Base-by-base conservation (phyloP, 2,329 filamentous ascomycete species). In the Cladophialophora bantiana region DNA sequence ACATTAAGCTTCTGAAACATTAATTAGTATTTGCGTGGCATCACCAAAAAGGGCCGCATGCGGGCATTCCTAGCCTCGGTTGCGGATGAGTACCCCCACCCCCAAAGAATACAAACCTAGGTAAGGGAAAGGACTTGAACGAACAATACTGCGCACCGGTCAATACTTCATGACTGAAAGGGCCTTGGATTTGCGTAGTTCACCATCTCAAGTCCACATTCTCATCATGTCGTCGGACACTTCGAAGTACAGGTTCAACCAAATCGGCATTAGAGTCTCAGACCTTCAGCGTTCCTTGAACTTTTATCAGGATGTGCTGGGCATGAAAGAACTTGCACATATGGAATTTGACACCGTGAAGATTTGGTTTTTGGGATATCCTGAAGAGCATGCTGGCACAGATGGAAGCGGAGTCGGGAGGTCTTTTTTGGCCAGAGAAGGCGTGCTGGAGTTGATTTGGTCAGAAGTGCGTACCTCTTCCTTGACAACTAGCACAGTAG, bases 211-310 rank as follows among this genome's bases (percentile, higher is more conserved):
- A 6, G 0, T 75, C 7, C 50, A 32, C 7, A 7, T 42, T 7
- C 45, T 20, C 45, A 31, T 50, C 45, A 50, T 50, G 45, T 50
- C 55, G 20, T 42, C 59, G 13, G 10, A 45, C 18, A 54, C 48
- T 12, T 10, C 35, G 1, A 18, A 50, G 3, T 62, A 50, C 42
- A 53, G 40, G 4, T 62, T 62, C 48, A 62, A 54, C 48, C 59
- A 62, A 10, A 55, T 62, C 42, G 59, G 59, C 13, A 50, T 62
- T 7, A 48, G 59, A n/a, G 59, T 62, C 31, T 36, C 45, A 1
- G 48, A 54, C 48, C 26, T 62, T n/a, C n/a, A 53, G 18, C 42
- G 32, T 15, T 54, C 59, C 31, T 18, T 62, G 6, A 7, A 18
- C 31, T 62, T 62, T 10, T 62, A 62, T 15, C 15, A 35, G n/a